Conservation (phyloP, 345 rosid species). For the Syzygium jambos region DNA sequence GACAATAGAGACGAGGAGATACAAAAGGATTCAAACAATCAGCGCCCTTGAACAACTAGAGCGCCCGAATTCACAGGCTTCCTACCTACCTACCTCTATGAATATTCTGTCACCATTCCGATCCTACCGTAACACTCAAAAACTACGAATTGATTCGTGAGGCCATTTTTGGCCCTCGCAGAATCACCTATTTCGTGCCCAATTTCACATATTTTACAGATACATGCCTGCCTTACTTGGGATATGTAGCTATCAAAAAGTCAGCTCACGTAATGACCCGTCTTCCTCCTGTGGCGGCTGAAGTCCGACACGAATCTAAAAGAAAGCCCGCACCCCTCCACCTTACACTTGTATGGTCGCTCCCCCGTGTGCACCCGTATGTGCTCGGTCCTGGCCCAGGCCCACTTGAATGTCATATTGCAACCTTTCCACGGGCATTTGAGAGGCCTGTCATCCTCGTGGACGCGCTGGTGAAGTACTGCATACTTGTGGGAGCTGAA, state of each 20-base stretch:
- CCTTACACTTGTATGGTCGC: constrained; percentile 79
- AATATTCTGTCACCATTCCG: neutral
- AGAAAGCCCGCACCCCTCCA: constrained; percentile 70
- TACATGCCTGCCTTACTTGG: neutral
- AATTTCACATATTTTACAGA: neutral
- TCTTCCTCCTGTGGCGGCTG: constrained; percentile 91
- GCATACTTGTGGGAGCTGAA: constrained; percentile 81
- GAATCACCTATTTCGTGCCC: neutral
- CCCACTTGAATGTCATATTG: constrained; percentile 94
- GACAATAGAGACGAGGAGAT: neutral
- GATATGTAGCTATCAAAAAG: neutral
- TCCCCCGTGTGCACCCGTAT: constrained; percentile 90
- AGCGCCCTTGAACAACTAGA: neutral
- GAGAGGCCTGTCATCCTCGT: constrained; percentile 79
- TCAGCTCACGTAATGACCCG: constrained; percentile 64
- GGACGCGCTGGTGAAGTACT: constrained; percentile 81
- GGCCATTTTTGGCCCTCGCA: neutral
- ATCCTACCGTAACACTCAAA: neutral
- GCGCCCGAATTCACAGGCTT: neutral
- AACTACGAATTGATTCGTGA: neutral
- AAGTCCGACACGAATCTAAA: constrained; percentile 95
- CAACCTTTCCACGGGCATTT: constrained; percentile 91
- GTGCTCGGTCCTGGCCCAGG: constrained; percentile 99
- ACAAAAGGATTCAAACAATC: neutral
- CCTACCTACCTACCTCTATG: neutral